phyloP scores from a whole-genome alignment of 2,329 filamentous ascomycete genomes.

The Cladosporium halotolerans region DNA sequence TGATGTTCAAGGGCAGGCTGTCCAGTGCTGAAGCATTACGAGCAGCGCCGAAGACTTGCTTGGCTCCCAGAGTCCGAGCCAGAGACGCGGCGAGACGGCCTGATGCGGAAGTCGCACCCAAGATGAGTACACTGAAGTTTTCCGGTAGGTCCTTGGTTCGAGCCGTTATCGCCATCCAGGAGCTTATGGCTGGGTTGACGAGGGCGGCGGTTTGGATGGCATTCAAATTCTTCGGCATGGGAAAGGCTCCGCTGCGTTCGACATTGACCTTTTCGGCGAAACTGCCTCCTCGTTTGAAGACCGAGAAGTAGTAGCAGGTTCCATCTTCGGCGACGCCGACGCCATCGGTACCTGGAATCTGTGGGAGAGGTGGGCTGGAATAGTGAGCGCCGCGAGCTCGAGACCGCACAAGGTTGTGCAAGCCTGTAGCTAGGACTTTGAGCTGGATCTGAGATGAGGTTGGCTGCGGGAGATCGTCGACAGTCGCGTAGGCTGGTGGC shows the following conservation, averaged over 20 bases:
- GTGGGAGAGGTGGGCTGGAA: conserved; percentile 43
- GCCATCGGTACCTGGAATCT: conserved; percentile 49
- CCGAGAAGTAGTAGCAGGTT: conserved; percentile 46
- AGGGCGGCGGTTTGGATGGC: conserved; percentile 47
- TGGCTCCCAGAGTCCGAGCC: conserved; percentile 45
- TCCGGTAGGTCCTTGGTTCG: conserved; percentile 36
- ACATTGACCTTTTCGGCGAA: conserved; percentile 47
- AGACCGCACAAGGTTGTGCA: conserved; percentile 49
- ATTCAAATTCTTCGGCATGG: conserved; percentile 43
- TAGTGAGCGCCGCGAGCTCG: conserved; percentile 53
- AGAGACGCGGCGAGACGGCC: conserved; percentile 47
- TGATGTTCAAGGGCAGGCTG: conserved; percentile 37
- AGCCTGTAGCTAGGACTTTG: conserved; percentile 46
- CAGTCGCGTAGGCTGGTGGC: conserved; percentile 27
- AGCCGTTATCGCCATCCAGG: conserved; percentile 52
- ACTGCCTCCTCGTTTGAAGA: conserved; percentile 36
- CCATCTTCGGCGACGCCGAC: conserved; percentile 43
- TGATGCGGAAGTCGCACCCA: conserved; percentile 50
- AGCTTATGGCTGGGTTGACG: conserved; percentile 50
- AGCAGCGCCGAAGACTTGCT: conserved; percentile 46
- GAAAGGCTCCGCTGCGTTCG: conserved; percentile 26
- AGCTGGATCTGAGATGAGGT: conserved; percentile 39
- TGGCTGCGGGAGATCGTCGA: conserved; percentile 32
- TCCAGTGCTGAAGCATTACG: conserved; percentile 36
- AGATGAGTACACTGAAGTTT: conserved; percentile 45